Conservation (phyloP, 2,329 filamentous ascomycete species). For the Talaromyces pinophilus region DNA sequence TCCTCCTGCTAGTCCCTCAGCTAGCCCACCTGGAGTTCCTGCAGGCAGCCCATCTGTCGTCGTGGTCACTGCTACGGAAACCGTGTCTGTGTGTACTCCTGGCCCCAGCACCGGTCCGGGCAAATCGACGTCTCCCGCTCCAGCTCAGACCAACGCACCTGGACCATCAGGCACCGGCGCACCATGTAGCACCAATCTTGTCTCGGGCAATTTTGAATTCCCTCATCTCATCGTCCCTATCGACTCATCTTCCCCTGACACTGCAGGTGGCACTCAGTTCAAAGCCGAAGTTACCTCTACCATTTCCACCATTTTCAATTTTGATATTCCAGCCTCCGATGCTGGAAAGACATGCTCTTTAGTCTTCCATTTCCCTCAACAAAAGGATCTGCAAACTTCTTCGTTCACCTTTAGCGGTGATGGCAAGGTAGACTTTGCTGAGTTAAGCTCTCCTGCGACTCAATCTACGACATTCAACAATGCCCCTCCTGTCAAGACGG, state of each 20-base stretch:
- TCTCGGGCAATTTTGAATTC: slow-evolving; percentile 52
- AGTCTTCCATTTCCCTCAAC: slow-evolving; percentile 64
- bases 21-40: background rate
- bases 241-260: slow-evolving; percentile 56
- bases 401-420: slow-evolving; percentile 57
- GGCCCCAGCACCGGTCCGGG: background rate
- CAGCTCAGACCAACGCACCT: slow-evolving; percentile 11
- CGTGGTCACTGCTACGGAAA: slow-evolving; percentile 19
- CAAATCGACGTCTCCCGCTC: slow-evolving; percentile 4
- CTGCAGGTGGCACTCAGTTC: slow-evolving; percentile 55
- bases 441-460: slow-evolving; percentile 51
- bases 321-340: slow-evolving; percentile 61
- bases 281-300: slow-evolving; percentile 58
- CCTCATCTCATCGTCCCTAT: slow-evolving; percentile 66
- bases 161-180: slow-evolving; percentile 17
- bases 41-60: slow-evolving; percentile 14
- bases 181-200: slow-evolving; percentile 49
- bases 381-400: slow-evolving; percentile 61
- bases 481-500: slow-evolving; percentile 50
- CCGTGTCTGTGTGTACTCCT: slow-evolving; percentile 10
- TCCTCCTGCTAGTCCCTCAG: slow-evolving; percentile 14
- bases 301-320: slow-evolving; percentile 66
- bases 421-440: slow-evolving; percentile 56
- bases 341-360: slow-evolving; percentile 63
- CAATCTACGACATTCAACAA: slow-evolving; percentile 57